Base-by-base conservation (phyloP, 169 alveolate species). In the Eimeria maxima region DNA sequence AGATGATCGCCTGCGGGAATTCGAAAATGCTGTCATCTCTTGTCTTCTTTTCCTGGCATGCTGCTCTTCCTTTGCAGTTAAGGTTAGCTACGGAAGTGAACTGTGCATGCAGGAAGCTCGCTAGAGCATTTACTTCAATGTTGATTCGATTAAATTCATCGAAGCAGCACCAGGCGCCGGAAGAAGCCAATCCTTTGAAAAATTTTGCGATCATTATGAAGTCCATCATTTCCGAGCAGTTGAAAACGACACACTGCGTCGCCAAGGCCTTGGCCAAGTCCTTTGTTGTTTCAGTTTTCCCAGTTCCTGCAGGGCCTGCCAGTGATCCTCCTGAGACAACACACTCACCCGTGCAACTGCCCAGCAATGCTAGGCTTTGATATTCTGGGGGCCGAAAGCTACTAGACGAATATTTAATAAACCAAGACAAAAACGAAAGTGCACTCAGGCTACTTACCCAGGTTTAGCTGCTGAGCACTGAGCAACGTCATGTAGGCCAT, bases 251-350 rank as follows among this genome's bases (percentile, higher is more conserved):
- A 90, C 99, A 98, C 97, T 99, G 99, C 96, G 98, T 98, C 88
- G 99, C 99, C 98, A 99, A 97, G 14, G 99, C 99, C 90, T 99
- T 98, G 18, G 99, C 99, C 95, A 99, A 98, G 97, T 99, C 99
- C 97, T 99, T 99, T 76, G 99, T 99, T 18, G 99, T 98, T 97
- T 99, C 99, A 27, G 99, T 99, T 97, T 99, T 99, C 18, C 99
- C 99, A 4, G 99, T 99, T n/a, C 99, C 99, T 18, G 99, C 99
- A 22, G 99, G 99, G 47, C 99, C 99, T 63, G 99, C 99, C 38
- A 99, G 99, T 11, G 99, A 99, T 94, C 99, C 98, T 24, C 97
- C 97, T 95, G 33, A 55, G 47, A 13, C 53, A 22, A n/a, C 27
- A 63, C 11, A 10, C 80, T 4, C 90, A 73, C 80, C 38, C 42